phyloP scores from a whole-genome alignment of 306 rosid species.

The Canavalia ensiformis region DNA sequence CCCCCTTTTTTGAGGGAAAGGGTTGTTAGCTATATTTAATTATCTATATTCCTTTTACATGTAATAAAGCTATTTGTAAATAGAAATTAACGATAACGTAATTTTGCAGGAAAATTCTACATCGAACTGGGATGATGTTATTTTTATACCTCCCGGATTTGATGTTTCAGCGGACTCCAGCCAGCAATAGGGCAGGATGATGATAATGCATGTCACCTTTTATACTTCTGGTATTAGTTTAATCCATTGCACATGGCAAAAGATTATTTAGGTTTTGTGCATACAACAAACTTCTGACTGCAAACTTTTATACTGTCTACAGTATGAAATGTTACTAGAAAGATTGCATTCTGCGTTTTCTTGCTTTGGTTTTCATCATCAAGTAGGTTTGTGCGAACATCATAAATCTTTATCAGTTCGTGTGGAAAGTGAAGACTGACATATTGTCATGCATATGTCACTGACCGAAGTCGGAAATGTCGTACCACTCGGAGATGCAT shows the following conservation, averaged over 20 bases:
- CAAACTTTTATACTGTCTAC: conserved; percentile 15
- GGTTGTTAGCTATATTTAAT: neutral
- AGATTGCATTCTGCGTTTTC: conserved; percentile 37
- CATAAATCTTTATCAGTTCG: neutral
- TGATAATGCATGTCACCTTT: conserved; percentile 29
- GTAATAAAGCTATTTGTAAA: conserved; percentile 7
- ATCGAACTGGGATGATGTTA: conserved; percentile 72
- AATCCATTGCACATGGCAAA: conserved; percentile 25
- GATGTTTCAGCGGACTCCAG: conserved; percentile 75
- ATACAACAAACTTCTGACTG: conserved; percentile 36
- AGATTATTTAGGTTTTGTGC: conserved; percentile 42
- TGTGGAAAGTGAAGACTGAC: conserved; percentile 15
- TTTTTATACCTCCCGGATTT: conserved; percentile 94
- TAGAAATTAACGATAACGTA: conserved; percentile 31
- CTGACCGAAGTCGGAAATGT: conserved; percentile 16
- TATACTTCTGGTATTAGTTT: conserved; percentile 36
- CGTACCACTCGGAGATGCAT: conserved; percentile 6
- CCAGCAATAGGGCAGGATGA: conserved; percentile 46
- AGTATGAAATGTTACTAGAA: conserved; percentile 32
- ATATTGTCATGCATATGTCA: conserved; percentile 7
- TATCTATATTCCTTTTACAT: neutral
- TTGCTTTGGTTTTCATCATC: conserved; percentile 38
- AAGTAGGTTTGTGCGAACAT: conserved; percentile 17
- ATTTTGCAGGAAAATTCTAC: conserved; percentile 77
- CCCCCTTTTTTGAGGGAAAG: neutral